Base-by-base conservation (phyloP, 352 stramenopile genomes). In the Globisporangium paddicum region DNA sequence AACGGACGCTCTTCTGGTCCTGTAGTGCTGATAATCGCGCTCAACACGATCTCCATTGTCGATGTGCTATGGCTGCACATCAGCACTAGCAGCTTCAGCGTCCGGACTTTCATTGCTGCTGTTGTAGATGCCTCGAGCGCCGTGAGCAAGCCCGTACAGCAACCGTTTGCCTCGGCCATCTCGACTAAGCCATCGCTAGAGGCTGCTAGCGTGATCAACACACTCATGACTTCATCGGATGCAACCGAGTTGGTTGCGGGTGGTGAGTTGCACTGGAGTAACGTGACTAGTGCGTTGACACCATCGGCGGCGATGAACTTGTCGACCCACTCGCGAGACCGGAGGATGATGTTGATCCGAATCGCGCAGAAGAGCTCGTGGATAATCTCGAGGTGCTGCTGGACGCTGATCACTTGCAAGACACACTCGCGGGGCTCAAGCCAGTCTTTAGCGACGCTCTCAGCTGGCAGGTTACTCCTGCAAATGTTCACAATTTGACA, bases 321-420 rank as follows among this genome's bases (percentile, higher is more conserved):
- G 2, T 81, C 67, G 6, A 79, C 58, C 82, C 82, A 91, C 0
- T 70, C 60, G 16, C 79, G 69, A 21, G 72, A 47, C 62, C 72
- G 65, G 0, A 89, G 64, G 19, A 89, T 47, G 5, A 85, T 64
- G 50, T 87, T 89, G 62, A 91, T 78, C 5, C 79, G 77, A 53
- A 89, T 73, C 3, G 77, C 75, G 16, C 75, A 65, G 50, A 80
- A 85, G 26, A 91, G 71, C 35, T 87, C 75, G 13, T 76, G 69
- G 13, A 74, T 41, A 34, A 59, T 66, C 37, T 78, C 67, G 8
- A 59, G 35, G 32, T 83, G 67, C 6, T 64, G 57, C 32, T 81
- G 68, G 18, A 80, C 59, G 7, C 67, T 65, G 5, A 71, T 44
- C 11, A 89, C 52, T 18, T 86, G 68, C 11, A 78, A 60, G 8